Base-by-base conservation (phyloP, 2,329 filamentous ascomycete genomes). In the Coniella vitis region DNA sequence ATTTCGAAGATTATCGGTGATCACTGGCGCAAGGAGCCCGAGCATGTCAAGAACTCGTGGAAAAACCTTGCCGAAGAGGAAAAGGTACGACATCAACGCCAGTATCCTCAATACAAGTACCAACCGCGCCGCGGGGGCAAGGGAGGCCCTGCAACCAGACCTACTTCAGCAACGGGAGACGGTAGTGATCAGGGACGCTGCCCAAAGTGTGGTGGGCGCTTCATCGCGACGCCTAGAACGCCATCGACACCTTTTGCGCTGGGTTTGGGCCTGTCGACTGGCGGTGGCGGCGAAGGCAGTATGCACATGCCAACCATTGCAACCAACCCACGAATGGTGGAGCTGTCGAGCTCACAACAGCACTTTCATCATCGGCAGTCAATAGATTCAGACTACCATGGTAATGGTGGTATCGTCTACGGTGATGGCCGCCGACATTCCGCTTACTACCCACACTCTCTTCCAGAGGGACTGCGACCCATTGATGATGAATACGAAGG, bases 1-100 rank as follows among this genome's bases (percentile, higher is more conserved):
- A 95, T 97, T 59, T 96, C 91, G 56, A 96, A 96, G 69, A 94
- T 97, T 59, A 95, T 97, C 58, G 91, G 91, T 45, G 81, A 89
- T 64, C 85, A 90, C 78, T 98, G 93, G 93, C 83, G 85, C 60
- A 78, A 82, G 48, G 83, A 94, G 61, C 69, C 82, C 4, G 76
- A 84, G 20, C 80, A 86, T 46, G 76, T 83, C 49, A 95, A 95
- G 68, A 79, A 83, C 55, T 78, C 84, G 64, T 98, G 93, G 93
- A 95, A 93, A 66, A 76, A 78, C 53, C 78, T 95, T 49, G 93
- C 93, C 52, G 89, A 94, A 69, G 87, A 95, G 69, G 93, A 97
- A 66, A 97, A 97, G 72, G 74, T 82, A 53, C 84, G 87, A 16
- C 93, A 98, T 65, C 84, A 89, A 61, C 83, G 84, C 55, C 87